These are phyloP conservation scores for Didymella pinodella DNA, from an alignment of 2,329 filamentous ascomycete species.

Conservation along the genomic window DNA sequence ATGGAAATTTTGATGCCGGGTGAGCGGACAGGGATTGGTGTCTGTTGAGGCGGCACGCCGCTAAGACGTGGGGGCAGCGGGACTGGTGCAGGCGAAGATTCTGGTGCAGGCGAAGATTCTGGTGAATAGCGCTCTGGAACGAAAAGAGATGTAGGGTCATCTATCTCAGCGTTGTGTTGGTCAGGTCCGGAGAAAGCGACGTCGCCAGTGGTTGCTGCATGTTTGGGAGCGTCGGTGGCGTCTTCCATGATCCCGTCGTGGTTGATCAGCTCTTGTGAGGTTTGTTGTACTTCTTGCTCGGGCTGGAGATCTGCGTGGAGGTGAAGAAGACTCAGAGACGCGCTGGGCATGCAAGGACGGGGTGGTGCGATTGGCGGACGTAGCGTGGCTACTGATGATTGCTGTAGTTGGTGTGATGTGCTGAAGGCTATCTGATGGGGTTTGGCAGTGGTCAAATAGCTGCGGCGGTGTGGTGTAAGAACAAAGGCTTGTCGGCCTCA, in stretches of 20 bases:
- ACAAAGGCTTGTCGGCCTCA: neutral
- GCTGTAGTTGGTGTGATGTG: neutral
- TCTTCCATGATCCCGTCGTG: neutral
- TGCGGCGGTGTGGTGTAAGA: slow-evolving; percentile 3
- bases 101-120: too few species aligned
- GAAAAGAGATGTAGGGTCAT: slow-evolving; percentile 25
- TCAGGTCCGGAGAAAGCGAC: neutral
- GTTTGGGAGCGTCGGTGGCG: neutral
- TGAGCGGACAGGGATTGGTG: neutral
- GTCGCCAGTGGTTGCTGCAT: neutral
- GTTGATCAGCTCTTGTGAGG: neutral
- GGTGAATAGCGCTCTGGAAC: slow-evolving; percentile 19
- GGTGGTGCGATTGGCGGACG: neutral
- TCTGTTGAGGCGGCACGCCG: neutral
- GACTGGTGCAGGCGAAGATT: neutral
- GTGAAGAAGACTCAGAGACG: neutral
- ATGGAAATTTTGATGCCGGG: neutral
- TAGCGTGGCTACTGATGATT: neutral
- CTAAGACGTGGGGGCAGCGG: neutral
- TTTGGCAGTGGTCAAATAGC: neutral
- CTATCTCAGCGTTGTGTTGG: neutral
- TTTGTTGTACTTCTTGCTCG: slow-evolving; percentile 2
- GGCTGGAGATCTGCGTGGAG: neutral
- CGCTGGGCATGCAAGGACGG: neutral
- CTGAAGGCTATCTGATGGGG: neutral